Evolutionary conservation across 257 asterid genomes (phyloP).

Genomic region (Nicotiana knightiana): DNA sequence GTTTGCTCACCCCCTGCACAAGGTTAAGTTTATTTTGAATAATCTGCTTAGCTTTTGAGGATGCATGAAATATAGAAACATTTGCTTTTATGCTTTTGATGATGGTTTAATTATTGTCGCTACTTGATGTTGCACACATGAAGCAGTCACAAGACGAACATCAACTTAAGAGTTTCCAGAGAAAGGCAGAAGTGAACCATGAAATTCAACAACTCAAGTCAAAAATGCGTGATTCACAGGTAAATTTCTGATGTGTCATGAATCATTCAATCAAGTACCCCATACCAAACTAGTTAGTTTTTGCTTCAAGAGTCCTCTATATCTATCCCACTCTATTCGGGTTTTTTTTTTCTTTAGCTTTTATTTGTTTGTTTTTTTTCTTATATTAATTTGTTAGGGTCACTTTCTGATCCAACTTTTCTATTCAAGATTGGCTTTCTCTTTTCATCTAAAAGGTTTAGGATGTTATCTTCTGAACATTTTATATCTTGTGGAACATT

Average conservation of each 20-base stretch:
- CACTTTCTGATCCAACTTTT: not conserved
- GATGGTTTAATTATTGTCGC: not conserved
- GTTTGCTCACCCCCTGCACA: constrained; percentile 70
- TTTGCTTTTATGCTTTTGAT: not conserved
- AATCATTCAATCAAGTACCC: not conserved
- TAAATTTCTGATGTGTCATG: constrained; percentile 17
- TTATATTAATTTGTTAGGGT: not conserved
- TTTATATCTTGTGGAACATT: not conserved
- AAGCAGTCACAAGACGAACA: constrained; percentile 79
- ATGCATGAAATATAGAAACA: not conserved
- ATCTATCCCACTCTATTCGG: not conserved
- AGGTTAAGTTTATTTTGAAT: constrained; percentile 36
- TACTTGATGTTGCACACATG: constrained; percentile 8
- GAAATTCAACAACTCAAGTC: constrained; percentile 92
- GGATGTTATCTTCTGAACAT: not conserved
- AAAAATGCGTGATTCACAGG: constrained; percentile 99
- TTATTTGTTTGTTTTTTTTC: not conserved
- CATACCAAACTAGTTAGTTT: not conserved
- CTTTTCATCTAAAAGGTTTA: not conserved
- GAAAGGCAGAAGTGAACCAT: constrained; percentile 92
- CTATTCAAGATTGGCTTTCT: not conserved
- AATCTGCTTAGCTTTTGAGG: not conserved
- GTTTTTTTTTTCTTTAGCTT: not conserved
- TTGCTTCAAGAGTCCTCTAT: not conserved
- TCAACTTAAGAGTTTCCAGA: constrained; percentile 73